These are phyloP conservation scores for Phaeosphaeriaceae sp. DNA, from an alignment of 2,329 filamentous ascomycete genomes.

Conservation along the genomic window DNA sequence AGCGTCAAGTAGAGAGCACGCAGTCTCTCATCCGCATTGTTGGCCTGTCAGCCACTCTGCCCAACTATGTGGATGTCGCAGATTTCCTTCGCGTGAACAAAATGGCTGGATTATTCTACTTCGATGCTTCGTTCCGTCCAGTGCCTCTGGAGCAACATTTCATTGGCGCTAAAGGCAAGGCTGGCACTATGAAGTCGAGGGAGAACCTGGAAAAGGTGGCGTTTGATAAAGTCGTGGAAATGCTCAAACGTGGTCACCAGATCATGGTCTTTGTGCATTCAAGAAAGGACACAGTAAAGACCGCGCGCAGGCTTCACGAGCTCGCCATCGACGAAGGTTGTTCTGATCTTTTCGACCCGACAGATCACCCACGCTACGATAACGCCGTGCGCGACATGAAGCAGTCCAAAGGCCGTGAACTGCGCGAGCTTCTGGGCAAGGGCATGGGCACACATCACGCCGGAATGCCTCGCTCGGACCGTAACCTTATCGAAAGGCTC, in stretches of 20 bases:
- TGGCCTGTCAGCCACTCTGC: constrained; percentile 91
- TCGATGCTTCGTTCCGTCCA: constrained; percentile 92
- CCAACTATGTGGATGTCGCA: constrained; percentile 95
- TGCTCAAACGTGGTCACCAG: constrained; percentile 91
- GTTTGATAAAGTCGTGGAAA: constrained; percentile 93
- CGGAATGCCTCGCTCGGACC: constrained; percentile 91
- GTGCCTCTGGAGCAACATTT: constrained; percentile 98
- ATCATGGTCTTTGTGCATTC: constrained; percentile 99
- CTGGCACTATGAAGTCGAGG: constrained; percentile 78
- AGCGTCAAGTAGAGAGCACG: constrained; percentile 96
- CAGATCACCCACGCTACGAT: constrained; percentile 78
- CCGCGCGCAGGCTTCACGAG: constrained; percentile 83
- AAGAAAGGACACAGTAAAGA: constrained; percentile 88
- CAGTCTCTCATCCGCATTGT: constrained; percentile 97
- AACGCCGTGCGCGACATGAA: constrained; percentile 84
- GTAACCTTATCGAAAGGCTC: constrained; percentile 93
- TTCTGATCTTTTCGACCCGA: constrained; percentile 82
- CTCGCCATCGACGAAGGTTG: constrained; percentile 84
- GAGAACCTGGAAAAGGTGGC: constrained; percentile 88
- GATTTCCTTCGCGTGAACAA: constrained; percentile 97
- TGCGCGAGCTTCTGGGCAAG: constrained; percentile 87
- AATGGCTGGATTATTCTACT: constrained; percentile 92
- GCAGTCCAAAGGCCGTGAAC: constrained; percentile 80
- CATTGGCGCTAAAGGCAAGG: constrained; percentile 91
- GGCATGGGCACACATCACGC: constrained; percentile 96